These are phyloP conservation scores for Holtermannia corniformis DNA, from an alignment of 768 basidiomycete species.

Conservation along the genomic window DNA sequence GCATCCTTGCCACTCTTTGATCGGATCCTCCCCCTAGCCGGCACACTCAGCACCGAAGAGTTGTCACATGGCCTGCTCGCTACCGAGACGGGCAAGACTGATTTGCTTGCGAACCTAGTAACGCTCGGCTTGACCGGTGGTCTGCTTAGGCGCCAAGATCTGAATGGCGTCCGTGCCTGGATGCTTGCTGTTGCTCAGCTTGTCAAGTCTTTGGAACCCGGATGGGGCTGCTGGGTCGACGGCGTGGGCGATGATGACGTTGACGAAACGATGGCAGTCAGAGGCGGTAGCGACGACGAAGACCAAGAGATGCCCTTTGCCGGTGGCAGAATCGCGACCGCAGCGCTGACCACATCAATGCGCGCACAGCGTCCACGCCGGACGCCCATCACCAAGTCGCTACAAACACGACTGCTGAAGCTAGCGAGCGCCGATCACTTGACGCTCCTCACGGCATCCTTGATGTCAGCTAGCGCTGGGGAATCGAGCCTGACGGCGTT, in stretches of 20 bases:
- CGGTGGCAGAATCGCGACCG: slow-evolving; percentile 31
- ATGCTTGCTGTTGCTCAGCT: slow-evolving; percentile 19
- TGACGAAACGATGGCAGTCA: slow-evolving; percentile 3
- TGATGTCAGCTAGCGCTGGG: slow-evolving; percentile 44
- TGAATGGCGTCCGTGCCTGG: slow-evolving; percentile 17
- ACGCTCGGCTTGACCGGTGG: slow-evolving; percentile 36
- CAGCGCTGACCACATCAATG: slow-evolving; percentile 38
- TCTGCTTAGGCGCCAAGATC: slow-evolving; percentile 20
- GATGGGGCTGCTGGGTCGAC: slow-evolving; percentile 39
- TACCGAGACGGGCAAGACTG: slow-evolving; percentile 37
- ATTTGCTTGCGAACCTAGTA: slow-evolving; percentile 59
- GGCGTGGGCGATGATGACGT: slow-evolving; percentile 19
- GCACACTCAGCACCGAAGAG: slow-evolving; percentile 9
- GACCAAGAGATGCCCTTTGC: slow-evolving; percentile 5
- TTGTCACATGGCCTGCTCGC: slow-evolving; percentile 12
- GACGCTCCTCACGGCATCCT: slow-evolving; percentile 11
- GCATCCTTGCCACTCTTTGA: slow-evolving; percentile 53
- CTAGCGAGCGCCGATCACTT: slow-evolving; percentile 47
- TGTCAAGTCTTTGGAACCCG: slow-evolving; percentile 15
- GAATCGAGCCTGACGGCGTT: slow-evolving; percentile 47
- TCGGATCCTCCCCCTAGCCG: slow-evolving; percentile 24
- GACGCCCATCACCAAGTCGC: slow-evolving; percentile 35
- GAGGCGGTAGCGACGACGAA: slow-evolving; percentile 19
- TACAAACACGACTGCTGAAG: slow-evolving; percentile 55
- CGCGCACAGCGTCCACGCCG: slow-evolving; percentile 45